Conservation (phyloP, 768 basidiomycete species). For the Lactarius tabidus region DNA sequence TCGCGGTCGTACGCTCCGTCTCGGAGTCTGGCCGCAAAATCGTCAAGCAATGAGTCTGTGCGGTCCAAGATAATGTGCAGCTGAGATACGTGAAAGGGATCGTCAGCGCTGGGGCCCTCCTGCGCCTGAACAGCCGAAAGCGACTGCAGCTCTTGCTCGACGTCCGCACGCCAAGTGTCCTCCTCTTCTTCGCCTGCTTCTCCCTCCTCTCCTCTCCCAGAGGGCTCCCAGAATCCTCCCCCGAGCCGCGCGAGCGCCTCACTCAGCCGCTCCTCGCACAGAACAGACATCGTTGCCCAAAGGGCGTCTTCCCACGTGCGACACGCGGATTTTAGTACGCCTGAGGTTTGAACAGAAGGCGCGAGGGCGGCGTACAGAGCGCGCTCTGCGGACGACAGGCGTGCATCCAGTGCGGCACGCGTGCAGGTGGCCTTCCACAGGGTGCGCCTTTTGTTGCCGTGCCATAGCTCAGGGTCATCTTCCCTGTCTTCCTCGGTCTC, state of each 20-base stretch:
- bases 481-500: conserved; percentile 45
- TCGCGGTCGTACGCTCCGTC: conserved; percentile 46
- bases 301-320: conserved; percentile 93
- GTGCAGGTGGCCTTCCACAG: conserved; percentile 89
- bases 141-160: conserved; percentile 50
- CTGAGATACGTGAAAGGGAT: conserved; percentile 81
- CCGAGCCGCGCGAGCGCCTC: conserved; percentile 58
- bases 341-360: conserved; percentile 63
- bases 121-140: conserved; percentile 54
- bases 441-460: conserved; percentile 71
- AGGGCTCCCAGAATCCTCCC: conserved; percentile 80
- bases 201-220: conserved; percentile 37
- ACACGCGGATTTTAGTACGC: conserved; percentile 67
- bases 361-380: conserved; percentile 82
- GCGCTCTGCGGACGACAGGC: conserved; percentile 60
- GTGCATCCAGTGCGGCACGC: conserved; percentile 71
- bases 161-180: conserved; percentile 65
- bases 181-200: conserved; percentile 38
- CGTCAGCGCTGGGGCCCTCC: conserved; percentile 63
- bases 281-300: conserved; percentile 82
- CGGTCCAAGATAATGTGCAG: conserved; percentile 69
- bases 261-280: conserved; percentile 78
- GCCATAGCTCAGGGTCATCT: conserved; percentile 46
- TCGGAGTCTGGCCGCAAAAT: conserved; percentile 56
- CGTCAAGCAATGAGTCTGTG: conserved; percentile 63